These are phyloP conservation scores for Silene vulgaris DNA, from an alignment of 179 eudicot genomes.

Conservation along the genomic window DNA sequence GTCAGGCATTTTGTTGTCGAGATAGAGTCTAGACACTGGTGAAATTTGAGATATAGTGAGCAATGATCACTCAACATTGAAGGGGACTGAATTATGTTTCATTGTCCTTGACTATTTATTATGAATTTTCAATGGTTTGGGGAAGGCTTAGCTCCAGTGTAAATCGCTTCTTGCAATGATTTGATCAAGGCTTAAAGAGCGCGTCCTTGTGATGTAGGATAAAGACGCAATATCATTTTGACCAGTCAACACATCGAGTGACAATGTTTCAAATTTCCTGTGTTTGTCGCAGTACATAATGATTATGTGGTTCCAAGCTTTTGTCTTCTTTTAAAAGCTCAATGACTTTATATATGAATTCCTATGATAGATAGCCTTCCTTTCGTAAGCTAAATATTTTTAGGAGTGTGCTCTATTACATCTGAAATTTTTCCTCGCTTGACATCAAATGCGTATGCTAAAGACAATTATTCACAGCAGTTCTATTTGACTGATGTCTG, in stretches of 20 bases:
- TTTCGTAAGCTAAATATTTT: too few relatives aligned
- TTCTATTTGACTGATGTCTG: too few relatives aligned
- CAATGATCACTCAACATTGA: background rate
- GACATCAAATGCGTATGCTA: too few relatives aligned
- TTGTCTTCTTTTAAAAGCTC: too few relatives aligned
- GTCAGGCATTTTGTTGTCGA: background rate
- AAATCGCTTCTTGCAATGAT: background rate
- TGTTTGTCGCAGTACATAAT: background rate
- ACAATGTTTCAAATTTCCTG: background rate
- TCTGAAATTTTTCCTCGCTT: too few relatives aligned
- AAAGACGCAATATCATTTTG: too few relatives aligned
- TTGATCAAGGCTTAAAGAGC: background rate
- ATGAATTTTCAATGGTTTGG: background rate
- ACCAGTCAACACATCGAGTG: too few relatives aligned
- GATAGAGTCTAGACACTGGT: background rate
- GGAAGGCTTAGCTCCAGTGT: background rate
- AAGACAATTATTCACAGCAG: too few relatives aligned
- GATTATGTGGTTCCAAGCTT: too few relatives aligned
- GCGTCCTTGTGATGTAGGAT: background rate
- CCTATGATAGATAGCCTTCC: too few relatives aligned
- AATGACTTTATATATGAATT: too few relatives aligned
- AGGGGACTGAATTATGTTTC: constrained; percentile 7
- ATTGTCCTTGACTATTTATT: background rate
- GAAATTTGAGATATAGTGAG: background rate
- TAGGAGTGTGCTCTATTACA: too few relatives aligned